Base-by-base conservation (phyloP, 768 basidiomycete species). In the Leccinum incarnatum region DNA sequence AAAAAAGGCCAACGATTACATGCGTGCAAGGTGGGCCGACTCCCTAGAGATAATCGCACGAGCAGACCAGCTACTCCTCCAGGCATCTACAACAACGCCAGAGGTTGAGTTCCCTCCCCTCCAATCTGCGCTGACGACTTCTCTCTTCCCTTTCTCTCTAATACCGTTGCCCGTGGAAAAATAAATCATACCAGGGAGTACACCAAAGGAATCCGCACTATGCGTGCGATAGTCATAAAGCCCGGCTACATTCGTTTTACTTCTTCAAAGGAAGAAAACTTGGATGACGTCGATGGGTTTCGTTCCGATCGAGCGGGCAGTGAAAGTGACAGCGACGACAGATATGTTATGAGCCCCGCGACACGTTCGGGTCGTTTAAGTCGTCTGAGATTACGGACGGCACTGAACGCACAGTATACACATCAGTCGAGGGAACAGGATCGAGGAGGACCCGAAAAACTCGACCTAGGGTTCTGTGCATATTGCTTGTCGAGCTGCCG, bases 181-280 rank as follows among this genome's bases (percentile, higher is more conserved):
- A 40, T 40, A n/a, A 45, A 45, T 45, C 52, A 48, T 51, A 67
- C 65, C 58, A 54, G 42, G 46, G 65, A 53, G 60, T 60, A 67
- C 65, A 67, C 57, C 65, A 40, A 61, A 56, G 52, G 32, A 47
- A 25, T 21, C 21, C 59, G 63, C 67, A 69, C 68, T 59, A 55
- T 69, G 63, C 68, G 67, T 69, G 68, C 58, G 57, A 69, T 69
- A 69, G 68, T 69, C 67, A 69, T 42, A 54, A 19, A 63, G 48
- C 65, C 59, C 68, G 67, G 67, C 69, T 69, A 55, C n/a, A 47
- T 32, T 21, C 29, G 19, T 45, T 45, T 45, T 45, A 45, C 42
- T 45, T 45, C 42, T 45, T 45, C 42, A n/a, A 45, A 45, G 19
- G 27, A 45, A 45, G 42, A 45, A 56, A 58, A 52, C 63, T 65